phyloP scores from a whole-genome alignment of 306 rosid species.

The Carpinus fangiana region DNA sequence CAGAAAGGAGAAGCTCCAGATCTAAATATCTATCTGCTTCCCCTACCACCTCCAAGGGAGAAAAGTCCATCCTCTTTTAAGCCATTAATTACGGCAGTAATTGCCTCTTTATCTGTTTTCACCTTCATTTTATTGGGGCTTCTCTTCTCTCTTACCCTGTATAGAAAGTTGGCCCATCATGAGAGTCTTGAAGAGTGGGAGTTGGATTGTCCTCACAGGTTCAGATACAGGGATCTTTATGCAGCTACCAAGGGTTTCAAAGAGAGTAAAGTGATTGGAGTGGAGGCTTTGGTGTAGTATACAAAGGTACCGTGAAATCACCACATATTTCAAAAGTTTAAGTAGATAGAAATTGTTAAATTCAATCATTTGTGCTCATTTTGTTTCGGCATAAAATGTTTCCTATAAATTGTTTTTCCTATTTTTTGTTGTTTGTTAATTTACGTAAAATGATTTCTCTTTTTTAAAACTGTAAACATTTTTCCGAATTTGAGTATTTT shows the following conservation, averaged over 20 bases:
- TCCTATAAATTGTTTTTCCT: too few relatives aligned
- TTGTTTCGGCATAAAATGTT: too few relatives aligned
- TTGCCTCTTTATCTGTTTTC: constrained; percentile 38
- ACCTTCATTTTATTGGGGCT: constrained; percentile 29
- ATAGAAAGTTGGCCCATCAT: constrained; percentile 29
- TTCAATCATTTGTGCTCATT: too few relatives aligned
- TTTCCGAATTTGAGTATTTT: too few relatives aligned
- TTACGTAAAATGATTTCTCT: too few relatives aligned
- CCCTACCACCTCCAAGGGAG: constrained; percentile 43
- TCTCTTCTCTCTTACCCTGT: constrained; percentile 20
- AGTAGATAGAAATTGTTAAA: too few relatives aligned
- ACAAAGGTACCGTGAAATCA: constrained; percentile 35
- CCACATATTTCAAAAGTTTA: too few relatives aligned
- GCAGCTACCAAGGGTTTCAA: constrained; percentile 63
- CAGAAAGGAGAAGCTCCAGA: constrained; percentile 29
- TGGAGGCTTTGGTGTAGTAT: constrained; percentile 80
- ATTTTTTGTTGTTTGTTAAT: too few relatives aligned
- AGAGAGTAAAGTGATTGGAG: constrained; percentile 53
- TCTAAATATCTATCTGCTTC: constrained; percentile 41
- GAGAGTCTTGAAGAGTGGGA: constrained; percentile 81
- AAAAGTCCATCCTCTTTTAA: constrained; percentile 23
- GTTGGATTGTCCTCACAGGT: constrained; percentile 73
- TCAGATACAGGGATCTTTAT: constrained; percentile 58
- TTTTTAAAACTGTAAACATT: too few relatives aligned
- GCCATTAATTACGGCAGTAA: constrained; percentile 27